A percentile compares a stretch with the other conserved stretches of the same genome.
Conservation (phyloP, 1,284 basidiomycete genomes). For the Sporisorium sorghi region DNA sequence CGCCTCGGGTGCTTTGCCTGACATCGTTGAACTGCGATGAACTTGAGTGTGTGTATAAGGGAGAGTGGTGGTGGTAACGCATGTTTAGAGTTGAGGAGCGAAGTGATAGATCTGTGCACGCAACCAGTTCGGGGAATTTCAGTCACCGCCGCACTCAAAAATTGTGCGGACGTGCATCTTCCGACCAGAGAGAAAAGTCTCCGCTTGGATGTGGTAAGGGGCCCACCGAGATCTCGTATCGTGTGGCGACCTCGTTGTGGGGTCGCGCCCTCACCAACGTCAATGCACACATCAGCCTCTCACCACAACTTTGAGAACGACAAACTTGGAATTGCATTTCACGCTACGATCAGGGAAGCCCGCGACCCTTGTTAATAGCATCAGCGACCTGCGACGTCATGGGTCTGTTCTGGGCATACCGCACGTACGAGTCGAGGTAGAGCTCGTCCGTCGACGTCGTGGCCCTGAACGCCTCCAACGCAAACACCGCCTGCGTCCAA, state of each 20-base stretch:
- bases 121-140: background rate
- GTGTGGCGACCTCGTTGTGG: background rate
- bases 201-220: background rate
- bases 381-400: slow-evolving; percentile 60
- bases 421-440: slow-evolving; percentile 78
- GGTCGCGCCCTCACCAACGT: no score
- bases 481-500: slow-evolving; percentile 75
- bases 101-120: background rate
- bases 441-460: slow-evolving; percentile 80
- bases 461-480: slow-evolving; percentile 76
- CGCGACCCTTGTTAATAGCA: slow-evolving; percentile 59
- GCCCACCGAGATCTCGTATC: no score
- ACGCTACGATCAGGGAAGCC: slow-evolving; percentile 27
- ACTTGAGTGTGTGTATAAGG: background rate
- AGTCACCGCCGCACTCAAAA: background rate
- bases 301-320: no score
- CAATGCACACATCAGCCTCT: no score
- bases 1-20: slow-evolving; percentile 23
- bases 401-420: slow-evolving; percentile 60
- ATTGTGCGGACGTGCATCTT: background rate
- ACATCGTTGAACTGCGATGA: slow-evolving; percentile 1
- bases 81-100: background rate
- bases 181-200: background rate
- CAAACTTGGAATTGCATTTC: no score
- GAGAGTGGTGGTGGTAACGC: slow-evolving; percentile 5